Evolutionary conservation across 345 rosid species (phyloP).

Genomic region (Populus deltoides): DNA sequence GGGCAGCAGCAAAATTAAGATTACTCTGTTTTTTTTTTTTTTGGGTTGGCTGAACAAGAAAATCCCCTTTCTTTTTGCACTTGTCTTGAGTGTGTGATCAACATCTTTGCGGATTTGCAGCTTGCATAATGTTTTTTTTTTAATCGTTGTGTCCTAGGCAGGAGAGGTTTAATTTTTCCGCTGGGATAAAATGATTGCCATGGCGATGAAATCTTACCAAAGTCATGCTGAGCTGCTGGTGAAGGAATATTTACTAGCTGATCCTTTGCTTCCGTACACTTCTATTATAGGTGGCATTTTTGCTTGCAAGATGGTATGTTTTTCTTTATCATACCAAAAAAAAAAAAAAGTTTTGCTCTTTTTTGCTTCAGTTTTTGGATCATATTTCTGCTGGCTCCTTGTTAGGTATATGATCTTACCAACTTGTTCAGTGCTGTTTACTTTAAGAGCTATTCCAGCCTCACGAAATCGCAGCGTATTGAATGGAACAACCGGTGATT

Average conservation of each 20-base stretch:
- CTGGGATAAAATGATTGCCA: conserved; percentile 8
- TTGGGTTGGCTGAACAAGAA: background rate
- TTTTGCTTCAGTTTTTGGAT: too few species aligned
- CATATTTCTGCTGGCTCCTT: background rate
- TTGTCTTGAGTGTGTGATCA: background rate
- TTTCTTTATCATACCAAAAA: background rate
- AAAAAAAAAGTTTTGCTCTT: too few species aligned
- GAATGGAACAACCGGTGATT: conserved; percentile 91
- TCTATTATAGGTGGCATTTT: conserved; percentile 49
- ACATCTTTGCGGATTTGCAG: background rate
- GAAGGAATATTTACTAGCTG: conserved; percentile 53
- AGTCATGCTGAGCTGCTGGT: conserved; percentile 52
- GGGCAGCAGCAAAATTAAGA: background rate
- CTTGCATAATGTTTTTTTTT: background rate
- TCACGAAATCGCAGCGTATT: conserved; percentile 54
- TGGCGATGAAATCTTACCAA: conserved; percentile 37
- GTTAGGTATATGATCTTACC: conserved; percentile 66
- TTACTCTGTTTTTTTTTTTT: background rate
- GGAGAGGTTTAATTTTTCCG: conserved; percentile 5
- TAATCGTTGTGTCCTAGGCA: background rate
- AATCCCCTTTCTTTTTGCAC: background rate
- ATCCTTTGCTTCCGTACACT: conserved; percentile 56
- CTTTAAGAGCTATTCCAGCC: conserved; percentile 53
- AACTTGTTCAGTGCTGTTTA: conserved; percentile 55
- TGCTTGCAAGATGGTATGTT: conserved; percentile 56